Conservation (phyloP, 2,329 filamentous ascomycete genomes). For the Hymenotorrendiella dingleyae region DNA sequence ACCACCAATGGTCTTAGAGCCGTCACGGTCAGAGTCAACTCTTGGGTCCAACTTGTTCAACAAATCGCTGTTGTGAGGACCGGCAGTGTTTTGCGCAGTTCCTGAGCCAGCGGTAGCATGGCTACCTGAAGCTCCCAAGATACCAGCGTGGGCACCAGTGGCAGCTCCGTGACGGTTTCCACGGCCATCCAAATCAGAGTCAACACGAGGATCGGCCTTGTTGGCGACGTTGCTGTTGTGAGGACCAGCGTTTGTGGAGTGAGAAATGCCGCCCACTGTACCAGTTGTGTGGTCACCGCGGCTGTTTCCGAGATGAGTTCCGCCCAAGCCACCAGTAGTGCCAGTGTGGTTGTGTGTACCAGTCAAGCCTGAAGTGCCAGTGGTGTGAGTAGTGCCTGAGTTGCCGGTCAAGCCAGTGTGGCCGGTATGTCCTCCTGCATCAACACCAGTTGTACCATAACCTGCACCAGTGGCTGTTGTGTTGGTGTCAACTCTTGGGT, state of each 20-base stretch:
- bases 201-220: conserved; percentile 45
- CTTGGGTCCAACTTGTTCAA: conserved; percentile 42
- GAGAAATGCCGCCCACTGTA: conserved; percentile 23
- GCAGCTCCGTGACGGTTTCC: conserved; percentile 28
- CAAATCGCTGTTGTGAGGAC: conserved; percentile 47
- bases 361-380: conserved; percentile 4
- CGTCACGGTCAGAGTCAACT: conserved; percentile 51
- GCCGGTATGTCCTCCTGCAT: not conserved
- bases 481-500: not conserved
- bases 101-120: conserved; percentile 29
- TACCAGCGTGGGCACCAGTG: conserved; percentile 13
- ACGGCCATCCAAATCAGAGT: conserved; percentile 22
- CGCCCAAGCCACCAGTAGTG: conserved; percentile 34
- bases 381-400: conserved; percentile 3
- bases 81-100: conserved; percentile 40
- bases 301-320: not conserved
- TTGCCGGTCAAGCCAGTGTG: not conserved
- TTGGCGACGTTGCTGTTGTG: conserved; percentile 34
- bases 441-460: not conserved
- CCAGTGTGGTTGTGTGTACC: conserved; percentile 9
- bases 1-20: conserved; percentile 47
- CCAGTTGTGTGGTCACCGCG: conserved; percentile 37
- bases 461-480: no score
- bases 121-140: conserved; percentile 28
- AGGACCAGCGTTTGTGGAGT: conserved; percentile 1